A percentile compares a stretch with the other conserved stretches of the same genome.
phyloP scores from a whole-genome alignment of 176 grass and related monocot genomes.

The Neostapfia colusana region DNA sequence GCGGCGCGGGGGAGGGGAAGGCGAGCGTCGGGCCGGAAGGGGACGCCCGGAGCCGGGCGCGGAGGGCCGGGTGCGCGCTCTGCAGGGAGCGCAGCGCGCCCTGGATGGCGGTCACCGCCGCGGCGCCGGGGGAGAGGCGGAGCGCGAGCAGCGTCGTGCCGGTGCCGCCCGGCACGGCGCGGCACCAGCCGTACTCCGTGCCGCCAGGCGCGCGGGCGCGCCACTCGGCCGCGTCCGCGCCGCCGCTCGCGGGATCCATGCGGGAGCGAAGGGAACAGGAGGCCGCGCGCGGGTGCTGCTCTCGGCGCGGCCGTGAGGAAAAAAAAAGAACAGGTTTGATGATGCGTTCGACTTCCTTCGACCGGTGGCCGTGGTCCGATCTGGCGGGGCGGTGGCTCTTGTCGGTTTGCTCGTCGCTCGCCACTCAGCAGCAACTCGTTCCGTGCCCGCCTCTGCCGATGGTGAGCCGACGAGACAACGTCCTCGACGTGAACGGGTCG shows the following conservation, averaged over 20 bases:
- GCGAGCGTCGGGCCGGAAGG: slow-evolving; percentile 43
- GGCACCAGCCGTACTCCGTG: slow-evolving; percentile 73
- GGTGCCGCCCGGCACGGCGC: slow-evolving; percentile 74
- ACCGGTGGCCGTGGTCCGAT: slow-evolving; percentile 13
- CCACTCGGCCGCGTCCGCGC: slow-evolving; percentile 10
- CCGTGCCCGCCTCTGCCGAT: slow-evolving; percentile 12
- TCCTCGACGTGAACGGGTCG: not conserved
- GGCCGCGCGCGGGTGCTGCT: not conserved
- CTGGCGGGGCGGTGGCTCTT: not conserved
- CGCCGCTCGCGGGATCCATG: slow-evolving; percentile 44
- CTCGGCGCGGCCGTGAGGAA: not conserved
- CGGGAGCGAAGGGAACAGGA: not conserved
- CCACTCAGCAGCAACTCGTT: slow-evolving; percentile 2
- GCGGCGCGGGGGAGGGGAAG: slow-evolving; percentile 31
- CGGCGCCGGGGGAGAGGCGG: slow-evolving; percentile 46
- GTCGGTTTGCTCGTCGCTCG: not conserved
- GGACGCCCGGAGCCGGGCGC: slow-evolving; percentile 46
- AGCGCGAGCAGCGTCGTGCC: slow-evolving; percentile 71
- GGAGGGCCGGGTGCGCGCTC: slow-evolving; percentile 62
- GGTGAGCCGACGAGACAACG: not conserved
- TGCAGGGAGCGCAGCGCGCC: slow-evolving; percentile 51
- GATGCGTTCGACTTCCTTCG: not conserved
- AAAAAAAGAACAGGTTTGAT: not conserved
- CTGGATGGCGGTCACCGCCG: slow-evolving; percentile 9
- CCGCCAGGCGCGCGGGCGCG: slow-evolving; percentile 41